phyloP scores from a whole-genome alignment of 805 yeast genomes.

The Lachancea waltii region DNA sequence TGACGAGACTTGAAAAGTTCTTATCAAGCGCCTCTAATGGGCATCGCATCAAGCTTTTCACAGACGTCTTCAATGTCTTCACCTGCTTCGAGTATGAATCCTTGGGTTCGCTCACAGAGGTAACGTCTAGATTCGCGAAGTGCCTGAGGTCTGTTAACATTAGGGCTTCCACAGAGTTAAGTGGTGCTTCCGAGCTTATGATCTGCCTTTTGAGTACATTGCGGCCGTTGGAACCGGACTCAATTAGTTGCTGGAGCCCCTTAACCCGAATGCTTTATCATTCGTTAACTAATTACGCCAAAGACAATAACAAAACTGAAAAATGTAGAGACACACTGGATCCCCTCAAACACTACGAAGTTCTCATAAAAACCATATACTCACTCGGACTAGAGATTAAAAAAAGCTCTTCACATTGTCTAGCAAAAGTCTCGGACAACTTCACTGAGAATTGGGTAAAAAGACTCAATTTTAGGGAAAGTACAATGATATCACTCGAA shows the following conservation, averaged over 20 bases:
- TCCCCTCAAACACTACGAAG: slow-evolving; percentile 24
- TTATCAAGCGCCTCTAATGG: slow-evolving; percentile 12
- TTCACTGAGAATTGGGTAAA: slow-evolving; percentile 31
- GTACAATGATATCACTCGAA: slow-evolving; percentile 20
- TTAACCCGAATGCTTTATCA: slow-evolving; percentile 18
- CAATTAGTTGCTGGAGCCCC: slow-evolving; percentile 19
- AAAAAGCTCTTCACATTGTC: slow-evolving; percentile 27
- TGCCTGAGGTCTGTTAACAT: background rate
- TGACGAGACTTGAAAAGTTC: slow-evolving; percentile 20
- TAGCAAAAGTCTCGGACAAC: slow-evolving; percentile 28
- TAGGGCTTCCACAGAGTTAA: background rate
- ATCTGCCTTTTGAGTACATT: slow-evolving; percentile 16
- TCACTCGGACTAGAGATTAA: slow-evolving; percentile 32
- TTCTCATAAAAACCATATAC: slow-evolving; percentile 31
- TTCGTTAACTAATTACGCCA: background rate
- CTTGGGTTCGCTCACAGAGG: background rate
- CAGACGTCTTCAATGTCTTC: slow-evolving; percentile 19
- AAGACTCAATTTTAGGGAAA: background rate
- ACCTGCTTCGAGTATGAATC: slow-evolving; percentile 7
- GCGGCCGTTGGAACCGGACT: slow-evolving; percentile 5
- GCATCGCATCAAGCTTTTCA: slow-evolving; percentile 15
- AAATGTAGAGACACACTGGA: slow-evolving; percentile 11
- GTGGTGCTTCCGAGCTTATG: slow-evolving; percentile 22
- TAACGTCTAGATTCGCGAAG: background rate
- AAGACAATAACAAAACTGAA: background rate